Percentiles rank a stretch among this genome's conserved stretches.
phyloP scores from a whole-genome alignment of 192 early-diverging fungal species.

The Thamnidium elegans region DNA sequence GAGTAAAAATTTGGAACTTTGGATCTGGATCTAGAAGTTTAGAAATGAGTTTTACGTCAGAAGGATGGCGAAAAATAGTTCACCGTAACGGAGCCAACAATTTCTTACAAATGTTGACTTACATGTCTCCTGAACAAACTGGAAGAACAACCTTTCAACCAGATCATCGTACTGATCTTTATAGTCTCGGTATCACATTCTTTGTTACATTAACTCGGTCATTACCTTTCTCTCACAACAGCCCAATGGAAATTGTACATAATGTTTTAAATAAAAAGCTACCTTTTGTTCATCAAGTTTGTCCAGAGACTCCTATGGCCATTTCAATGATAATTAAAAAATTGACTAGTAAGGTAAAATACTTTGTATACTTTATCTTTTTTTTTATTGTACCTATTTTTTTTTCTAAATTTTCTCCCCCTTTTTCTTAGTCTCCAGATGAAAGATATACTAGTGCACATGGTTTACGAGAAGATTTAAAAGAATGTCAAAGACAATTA shows the following conservation, averaged over 20 bases:
- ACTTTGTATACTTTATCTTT: background rate
- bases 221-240: slow-evolving; percentile 26
- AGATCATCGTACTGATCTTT: slow-evolving; percentile 37
- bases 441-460: slow-evolving; percentile 35
- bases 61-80: slow-evolving; percentile 23
- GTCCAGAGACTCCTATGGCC: slow-evolving; percentile 20
- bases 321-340: slow-evolving; percentile 34
- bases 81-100: slow-evolving; percentile 12
- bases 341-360: slow-evolving; percentile 30
- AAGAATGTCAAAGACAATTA: slow-evolving; percentile 28
- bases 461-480: slow-evolving; percentile 30
- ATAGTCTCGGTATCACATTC: slow-evolving; percentile 35
- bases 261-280: slow-evolving; percentile 27
- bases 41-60: slow-evolving; percentile 24
- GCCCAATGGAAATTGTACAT: slow-evolving; percentile 33
- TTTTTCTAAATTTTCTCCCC: background rate
- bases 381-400: no score
- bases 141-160: slow-evolving; percentile 32
- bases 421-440: slow-evolving; percentile 28
- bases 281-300: slow-evolving; percentile 21
- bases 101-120: slow-evolving; percentile 23
- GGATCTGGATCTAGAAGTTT: slow-evolving; percentile 20
- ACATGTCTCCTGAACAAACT: slow-evolving; percentile 38
- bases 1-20: slow-evolving; percentile 26
- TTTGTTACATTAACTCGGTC: slow-evolving; percentile 23